Base-by-base conservation (phyloP, 2,329 filamentous ascomycete species). In the Microascus cirrosus region DNA sequence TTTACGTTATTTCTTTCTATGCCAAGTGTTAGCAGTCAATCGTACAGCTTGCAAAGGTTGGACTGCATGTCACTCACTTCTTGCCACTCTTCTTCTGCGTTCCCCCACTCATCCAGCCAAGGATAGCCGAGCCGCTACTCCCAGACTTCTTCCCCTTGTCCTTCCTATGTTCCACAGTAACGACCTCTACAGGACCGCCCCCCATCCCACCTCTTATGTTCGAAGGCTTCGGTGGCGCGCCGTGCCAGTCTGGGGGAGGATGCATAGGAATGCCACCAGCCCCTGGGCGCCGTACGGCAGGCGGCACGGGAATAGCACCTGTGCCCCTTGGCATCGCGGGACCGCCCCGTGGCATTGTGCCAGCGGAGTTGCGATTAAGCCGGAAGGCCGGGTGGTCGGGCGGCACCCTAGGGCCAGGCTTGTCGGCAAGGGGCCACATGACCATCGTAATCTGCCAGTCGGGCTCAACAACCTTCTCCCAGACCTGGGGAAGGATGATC, bases 401-500 rank as follows among this genome's bases (percentile, higher is more conserved):
- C 58, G 63, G 61, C 52, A 61, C 12, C 51, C 39, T 54, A 15
- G 53, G 64, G 63, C 7, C 68, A 65, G 15, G 64, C n/a, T 56
- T 63, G 64, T 76, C 76, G 11, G 81, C n/a, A 70, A 79, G 75
- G 1, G 80, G 80, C 80, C 80, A 83, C 78, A 83, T 82, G 45
- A 79, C 74, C 77, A 80, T 80, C 11, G 73, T 78, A 58, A 80
- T 74, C 20, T 65, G 64, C 73, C 70, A 74, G 68, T 92, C 89
- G 1, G 89, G 89, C 69, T 93, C 80, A 56, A 94, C 77, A 52
- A 90, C 86, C 64, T 85, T 88, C 63, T 92, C 89, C 89, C 89
- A 94, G 15, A 93, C 83, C 7, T 69, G 66, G 6, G 89, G 87
- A 48, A 94, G 81, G 64, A 94, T 92, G 62, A 93, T 91, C 68